Evolutionary conservation across 495 filamentous ascomycete genomes (phyloP).

Genomic region (Penicillium roqueforti): DNA sequence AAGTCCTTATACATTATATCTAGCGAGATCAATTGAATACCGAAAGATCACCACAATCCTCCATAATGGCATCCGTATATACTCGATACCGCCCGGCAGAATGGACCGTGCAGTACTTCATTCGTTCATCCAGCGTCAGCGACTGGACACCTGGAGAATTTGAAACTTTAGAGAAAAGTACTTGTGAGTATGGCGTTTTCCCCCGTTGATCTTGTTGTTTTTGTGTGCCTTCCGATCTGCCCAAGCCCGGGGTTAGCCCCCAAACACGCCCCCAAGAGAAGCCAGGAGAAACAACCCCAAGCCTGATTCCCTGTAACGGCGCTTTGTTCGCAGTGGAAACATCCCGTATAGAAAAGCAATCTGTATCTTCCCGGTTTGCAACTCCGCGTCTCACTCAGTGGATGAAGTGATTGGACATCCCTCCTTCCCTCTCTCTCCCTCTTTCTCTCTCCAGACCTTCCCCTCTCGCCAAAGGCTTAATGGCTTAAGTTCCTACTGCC

Average conservation of each 20-base stretch:
- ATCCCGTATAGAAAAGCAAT: slow-evolving; percentile 15
- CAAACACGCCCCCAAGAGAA: neutral
- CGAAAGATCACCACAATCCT: neutral
- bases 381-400: slow-evolving; percentile 8
- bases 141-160: slow-evolving; percentile 10
- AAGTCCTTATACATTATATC: neutral
- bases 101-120: slow-evolving; percentile 21
- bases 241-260: neutral
- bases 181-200: slow-evolving; percentile 18
- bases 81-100: slow-evolving; percentile 24
- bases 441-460: slow-evolving; percentile 5
- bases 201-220: neutral
- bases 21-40: neutral
- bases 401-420: slow-evolving; percentile 17
- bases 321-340: slow-evolving; percentile 26
- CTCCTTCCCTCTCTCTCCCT: slow-evolving; percentile 6
- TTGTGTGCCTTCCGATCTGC: slow-evolving; percentile 4
- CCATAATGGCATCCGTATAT: neutral
- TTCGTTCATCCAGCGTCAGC: slow-evolving; percentile 23
- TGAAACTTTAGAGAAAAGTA: slow-evolving; percentile 17
- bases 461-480: neutral
- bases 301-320: slow-evolving; percentile 22
- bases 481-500: slow-evolving; percentile 19
- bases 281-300: slow-evolving; percentile 5
- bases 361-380: slow-evolving; percentile 40